Evolutionary conservation across 208 protist genomes (phyloP), one percentile per base, ranked within the genome.

Genomic region (Phytomonas serpens): DNA sequence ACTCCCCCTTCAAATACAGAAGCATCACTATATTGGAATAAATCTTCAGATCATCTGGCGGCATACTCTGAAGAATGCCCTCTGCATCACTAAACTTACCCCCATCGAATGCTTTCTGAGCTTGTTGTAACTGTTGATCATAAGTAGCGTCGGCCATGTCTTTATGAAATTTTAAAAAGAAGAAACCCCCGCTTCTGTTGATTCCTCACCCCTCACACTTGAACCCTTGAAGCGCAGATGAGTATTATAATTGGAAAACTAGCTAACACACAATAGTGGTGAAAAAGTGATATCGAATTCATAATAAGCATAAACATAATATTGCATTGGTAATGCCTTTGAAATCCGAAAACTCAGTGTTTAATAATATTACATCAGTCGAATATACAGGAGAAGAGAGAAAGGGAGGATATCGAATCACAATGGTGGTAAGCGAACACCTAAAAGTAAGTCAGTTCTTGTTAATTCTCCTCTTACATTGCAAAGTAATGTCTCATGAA

Each of bases 1-100:
- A 76, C 38, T 88, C 78, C 40, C 78, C 67, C 47, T 86, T 76
- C 47, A 93, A 71, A 69, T 89, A 89, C 61, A 87, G 89, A 9
- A 86, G 73, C 27, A 89, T 79, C 34, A 82, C 88, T 77, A 96
- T 68, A 68, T 96, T 96, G 80, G 91, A 85, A 65, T 90, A 80
- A 42, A 88, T 78, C 77, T 94, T 89, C 36, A 86, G 73, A 76
- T 96, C 88, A 16, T 94, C 85, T 57, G 84, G 79, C 13, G 86
- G 80, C 77, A 93, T 76, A 9, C 65, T 71, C 68, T 85, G 72
- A 23, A 96, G 80, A 34, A 90, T 67, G 30, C 71, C 75, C 76
- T 92, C 87, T 61, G 83, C 86, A 19, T 85, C 84, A 40, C 69
- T 77, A 78, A 85, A 93, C 64, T 92, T 85, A 33, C 83, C 83